Base-by-base conservation (phyloP, 1,284 basidiomycete genomes). In the Ustilago cynodontis region DNA sequence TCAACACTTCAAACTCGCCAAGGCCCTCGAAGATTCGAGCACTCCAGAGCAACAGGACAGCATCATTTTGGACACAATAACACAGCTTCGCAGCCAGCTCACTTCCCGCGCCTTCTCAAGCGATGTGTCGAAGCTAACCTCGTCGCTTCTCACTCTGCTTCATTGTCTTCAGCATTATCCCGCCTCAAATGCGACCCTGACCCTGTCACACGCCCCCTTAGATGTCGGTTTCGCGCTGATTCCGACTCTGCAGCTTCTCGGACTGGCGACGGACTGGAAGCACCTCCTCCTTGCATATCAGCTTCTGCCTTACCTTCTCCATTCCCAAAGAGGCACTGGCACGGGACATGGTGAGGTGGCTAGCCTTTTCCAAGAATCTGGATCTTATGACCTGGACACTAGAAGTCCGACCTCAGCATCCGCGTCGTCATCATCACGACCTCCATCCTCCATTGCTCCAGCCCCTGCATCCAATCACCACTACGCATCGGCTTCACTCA, bases 1-100 rank as follows among this genome's bases (percentile, higher is more conserved):
- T 0, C 37, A 57, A 16, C 78, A 79, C 71, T 79, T 79, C 63
- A 73, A 71, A 55, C 68, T 79, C 16, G 67, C 69, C 31, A 79
- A 78, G 39, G 53, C 47, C 7, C 63, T 79, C 20, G 78, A 79
- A 35, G 69, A 71, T 45, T 54, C 63, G 3, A 26, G 29, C 8
- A 52, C 58, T 1, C 2, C 50, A 31, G 16, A 11, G 9, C 49
- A 65, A 18, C 53, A 65, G 18, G 75, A 78, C 37, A 22, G 13
- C 20, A 50, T 69, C 41, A 49, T 79, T 24, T 22, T 61, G 39
- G 62, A 59, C 5, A 73, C 77, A 0, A 33, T 79, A 0, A 49
- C 45, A 3, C 22, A 63, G 9, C 43, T 70, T 16, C 59, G 66
- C 39, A 50, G 52, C 13, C 53, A 59, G 29, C 64, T 78, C 16